A percentile compares a stretch with the other conserved stretches of the same genome.
Evolutionary conservation across 305 asterid species (phyloP).

Genomic region (Solanum hybrid): DNA sequence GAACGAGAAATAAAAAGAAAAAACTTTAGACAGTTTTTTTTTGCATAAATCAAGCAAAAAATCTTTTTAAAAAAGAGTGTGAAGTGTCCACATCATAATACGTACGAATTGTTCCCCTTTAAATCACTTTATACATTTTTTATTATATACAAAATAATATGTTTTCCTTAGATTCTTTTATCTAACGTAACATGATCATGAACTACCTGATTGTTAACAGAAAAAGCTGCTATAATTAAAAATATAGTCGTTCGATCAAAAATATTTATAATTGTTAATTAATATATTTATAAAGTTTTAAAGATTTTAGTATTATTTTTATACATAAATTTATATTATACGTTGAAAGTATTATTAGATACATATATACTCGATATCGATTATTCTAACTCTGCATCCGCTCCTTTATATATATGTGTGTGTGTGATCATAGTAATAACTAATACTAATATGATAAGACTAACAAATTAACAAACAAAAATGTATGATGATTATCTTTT

Average conservation of each 20-base stretch:
- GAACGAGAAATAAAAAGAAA: not conserved
- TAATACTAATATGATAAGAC: not conserved
- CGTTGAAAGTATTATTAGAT: too few relatives aligned
- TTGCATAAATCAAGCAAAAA: too few relatives aligned
- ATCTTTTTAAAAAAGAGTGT: too few relatives aligned
- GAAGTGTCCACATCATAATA: not conserved
- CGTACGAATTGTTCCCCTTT: not conserved
- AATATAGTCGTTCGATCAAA: not conserved
- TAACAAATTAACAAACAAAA: not conserved
- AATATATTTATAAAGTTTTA: not conserved
- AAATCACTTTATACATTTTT: not conserved
- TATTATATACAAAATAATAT: not conserved
- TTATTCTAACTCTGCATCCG: not conserved
- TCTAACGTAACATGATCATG: not conserved
- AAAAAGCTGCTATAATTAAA: not conserved
- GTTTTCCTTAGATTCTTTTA: not conserved
- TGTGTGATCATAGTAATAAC: not conserved
- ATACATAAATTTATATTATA: too few relatives aligned
- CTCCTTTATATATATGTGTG: not conserved
- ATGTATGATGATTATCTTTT: not conserved
- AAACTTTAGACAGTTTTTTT: not conserved
- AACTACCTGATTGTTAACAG: not conserved
- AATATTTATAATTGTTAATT: not conserved
- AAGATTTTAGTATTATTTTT: too few relatives aligned
- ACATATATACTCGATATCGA: too few relatives aligned